A percentile compares a stretch with the other conserved stretches of the same genome.
Conservation (phyloP, 179 eudicot species). For the Drosera spatulata region DNA sequence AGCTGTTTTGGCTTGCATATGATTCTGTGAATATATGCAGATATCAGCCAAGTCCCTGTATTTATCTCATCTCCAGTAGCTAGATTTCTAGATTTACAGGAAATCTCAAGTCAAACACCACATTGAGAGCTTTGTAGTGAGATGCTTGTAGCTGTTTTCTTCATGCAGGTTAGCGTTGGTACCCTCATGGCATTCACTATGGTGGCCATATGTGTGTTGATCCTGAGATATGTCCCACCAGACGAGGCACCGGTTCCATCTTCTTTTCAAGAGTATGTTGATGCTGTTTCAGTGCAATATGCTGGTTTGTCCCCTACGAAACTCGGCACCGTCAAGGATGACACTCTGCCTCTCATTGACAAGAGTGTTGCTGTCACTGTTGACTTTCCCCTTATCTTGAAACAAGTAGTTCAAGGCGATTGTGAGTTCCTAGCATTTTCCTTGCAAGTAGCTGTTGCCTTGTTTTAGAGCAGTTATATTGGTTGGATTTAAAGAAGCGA, state of each 20-base stretch:
- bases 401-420: constrained; percentile 42
- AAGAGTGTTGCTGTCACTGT: constrained; percentile 13
- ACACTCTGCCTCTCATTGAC: constrained; percentile 26
- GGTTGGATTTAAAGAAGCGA: too few species aligned
- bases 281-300: constrained; percentile 53
- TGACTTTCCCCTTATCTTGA: constrained; percentile 40
- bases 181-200: constrained; percentile 90
- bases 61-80: too few species aligned
- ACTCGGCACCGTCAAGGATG: constrained; percentile 17
- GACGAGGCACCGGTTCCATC: constrained; percentile 78
- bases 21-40: too few species aligned
- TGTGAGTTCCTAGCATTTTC: constrained; percentile 31
- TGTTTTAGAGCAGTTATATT: too few species aligned
- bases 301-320: constrained; percentile 16
- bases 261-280: constrained; percentile 78
- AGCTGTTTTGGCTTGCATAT: constrained; percentile 9
- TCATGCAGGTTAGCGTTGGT: constrained; percentile 84
- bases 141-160: not conserved
- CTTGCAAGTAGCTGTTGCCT: not conserved
- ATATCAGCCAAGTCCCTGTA: not conserved
- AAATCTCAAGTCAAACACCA: too few species aligned
- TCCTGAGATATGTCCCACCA: constrained; percentile 90
- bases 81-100: too few species aligned
- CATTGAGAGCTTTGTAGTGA: too few species aligned
- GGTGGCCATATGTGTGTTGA: constrained; percentile 83